Evolutionary conservation across 257 asterid species (phyloP), one percentile per base, ranked within the genome.

Genomic region (Gardenia jasminoides): DNA sequence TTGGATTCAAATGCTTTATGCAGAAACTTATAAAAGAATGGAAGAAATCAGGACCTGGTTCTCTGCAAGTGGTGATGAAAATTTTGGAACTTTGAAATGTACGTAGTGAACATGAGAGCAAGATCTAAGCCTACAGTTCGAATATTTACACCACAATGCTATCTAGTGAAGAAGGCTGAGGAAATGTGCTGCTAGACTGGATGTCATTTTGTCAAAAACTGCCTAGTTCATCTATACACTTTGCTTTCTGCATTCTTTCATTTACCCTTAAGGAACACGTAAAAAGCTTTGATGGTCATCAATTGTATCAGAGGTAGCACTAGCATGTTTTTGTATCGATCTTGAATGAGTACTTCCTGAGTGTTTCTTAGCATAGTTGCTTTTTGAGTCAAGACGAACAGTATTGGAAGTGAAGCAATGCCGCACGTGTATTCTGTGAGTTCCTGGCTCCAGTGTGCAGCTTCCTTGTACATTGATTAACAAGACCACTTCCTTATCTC

Each of bases 401-500:
- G 82, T 66, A 50, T 31, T 81, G 12, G 81, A 85, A 0, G 90
- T 85, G 85, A 70, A 87, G 79, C 82, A 73, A 80, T 86, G 90
- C 2, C 85, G 79, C n/a, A 91, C 91, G 0, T 83, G 82, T 76
- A 94, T 71, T 66, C 83, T 78, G 50, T 92, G 94, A 30, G 82
- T 89, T 76, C 77, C 84, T 10, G 82, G 80, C 47, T 86, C 88
- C 0, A 87, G 81, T 2, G 98, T 82, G 83, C 87, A 83, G 36
- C 85, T 83, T 74, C 97, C 94, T 67, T 81, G 81, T 65, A 94
- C 82, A 31, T 81, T 86, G 71, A 94, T 89, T 78, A 90, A 26
- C 86, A 94, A 85, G 33, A 90, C 69, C 44, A 88, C 91, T 86
- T 92, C 94, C 81, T 90, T 91, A 15, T 91, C 96, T 77, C 90